These are phyloP conservation scores for Kwoniella newhampshirensis DNA, from an alignment of 768 basidiomycete genomes.

Conservation along the genomic window DNA sequence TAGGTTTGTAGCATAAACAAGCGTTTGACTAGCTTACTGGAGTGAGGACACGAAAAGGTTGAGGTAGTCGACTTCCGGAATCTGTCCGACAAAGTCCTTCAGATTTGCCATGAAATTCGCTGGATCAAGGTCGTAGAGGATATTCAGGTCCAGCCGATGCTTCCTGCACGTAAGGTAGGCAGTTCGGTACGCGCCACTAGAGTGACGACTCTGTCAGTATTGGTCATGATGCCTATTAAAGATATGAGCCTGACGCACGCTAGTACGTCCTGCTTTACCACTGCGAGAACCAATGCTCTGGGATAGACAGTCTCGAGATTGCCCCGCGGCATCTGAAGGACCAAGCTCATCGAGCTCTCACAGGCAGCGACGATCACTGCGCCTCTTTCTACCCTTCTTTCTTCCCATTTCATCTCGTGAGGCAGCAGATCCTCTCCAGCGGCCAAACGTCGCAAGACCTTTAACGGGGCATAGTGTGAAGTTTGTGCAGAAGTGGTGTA, in stretches of 20 bases:
- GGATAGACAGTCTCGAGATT: slow-evolving; percentile 96
- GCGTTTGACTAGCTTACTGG: slow-evolving; percentile 63
- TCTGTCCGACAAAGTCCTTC: slow-evolving; percentile 72
- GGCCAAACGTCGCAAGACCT: slow-evolving; percentile 29
- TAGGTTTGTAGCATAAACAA: not conserved
- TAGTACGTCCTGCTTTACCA: slow-evolving; percentile 73
- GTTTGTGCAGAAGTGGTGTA: slow-evolving; percentile 83
- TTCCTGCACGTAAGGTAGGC: slow-evolving; percentile 90
- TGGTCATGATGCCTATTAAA: slow-evolving; percentile 3
- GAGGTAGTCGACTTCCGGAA: slow-evolving; percentile 85
- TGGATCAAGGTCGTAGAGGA: slow-evolving; percentile 80
- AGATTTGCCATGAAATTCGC: slow-evolving; percentile 65
- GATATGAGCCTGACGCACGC: slow-evolving; percentile 58
- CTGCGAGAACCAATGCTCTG: slow-evolving; percentile 81
- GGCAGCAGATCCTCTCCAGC: slow-evolving; percentile 38
- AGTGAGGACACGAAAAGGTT: slow-evolving; percentile 85
- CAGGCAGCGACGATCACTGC: slow-evolving; percentile 84
- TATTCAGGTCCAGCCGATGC: slow-evolving; percentile 86
- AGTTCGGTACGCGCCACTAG: slow-evolving; percentile 73
- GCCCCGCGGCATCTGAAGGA: slow-evolving; percentile 96
- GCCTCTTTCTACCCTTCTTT: slow-evolving; percentile 82
- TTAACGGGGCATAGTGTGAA: slow-evolving; percentile 68
- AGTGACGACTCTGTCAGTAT: slow-evolving; percentile 3
- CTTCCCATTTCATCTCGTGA: slow-evolving; percentile 61
- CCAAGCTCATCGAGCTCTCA: slow-evolving; percentile 80